Percentiles rank a stretch among this genome's conserved stretches.
phyloP scores from a whole-genome alignment of 202 grass and related monocot species.

The Setaria viridis region DNA sequence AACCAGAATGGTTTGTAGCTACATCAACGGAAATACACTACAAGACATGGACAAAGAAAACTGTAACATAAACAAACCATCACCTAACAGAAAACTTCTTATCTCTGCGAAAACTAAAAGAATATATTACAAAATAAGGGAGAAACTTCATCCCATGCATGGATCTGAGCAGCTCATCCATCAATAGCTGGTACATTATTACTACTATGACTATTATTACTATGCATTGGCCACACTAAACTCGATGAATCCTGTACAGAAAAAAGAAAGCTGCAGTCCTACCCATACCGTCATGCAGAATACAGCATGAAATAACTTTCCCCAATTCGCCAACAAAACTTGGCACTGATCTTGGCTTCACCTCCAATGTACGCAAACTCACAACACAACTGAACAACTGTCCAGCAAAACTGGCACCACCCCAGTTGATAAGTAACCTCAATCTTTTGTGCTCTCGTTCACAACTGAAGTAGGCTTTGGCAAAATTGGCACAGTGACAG shows the following conservation, averaged over 20 bases:
- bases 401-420: conserved; percentile 17
- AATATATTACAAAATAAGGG: conserved; percentile 31
- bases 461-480: conserved; percentile 46
- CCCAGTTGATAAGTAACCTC: conserved; percentile 8
- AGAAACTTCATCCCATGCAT: conserved; percentile 31
- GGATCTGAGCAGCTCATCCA: conserved; percentile 10
- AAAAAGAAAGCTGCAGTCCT: conserved; percentile 35
- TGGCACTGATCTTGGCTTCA: conserved; percentile 21
- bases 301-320: conserved; percentile 33
- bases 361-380: not conserved
- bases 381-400: conserved; percentile 15
- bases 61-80: not conserved
- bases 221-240: conserved; percentile 48
- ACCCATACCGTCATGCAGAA: conserved; percentile 26
- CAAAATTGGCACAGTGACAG: conserved; percentile 51
- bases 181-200: conserved; percentile 40
- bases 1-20: too few relatives aligned
- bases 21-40: too few relatives aligned
- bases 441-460: conserved; percentile 23
- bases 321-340: conserved; percentile 40
- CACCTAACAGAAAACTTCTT: not conserved
- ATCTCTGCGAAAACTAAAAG: not conserved
- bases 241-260: conserved; percentile 51
- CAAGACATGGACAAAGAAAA: too few relatives aligned
- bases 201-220: conserved; percentile 37